Evolutionary conservation across 768 basidiomycete genomes (phyloP).

Genomic region (Mrakia blollopis): DNA sequence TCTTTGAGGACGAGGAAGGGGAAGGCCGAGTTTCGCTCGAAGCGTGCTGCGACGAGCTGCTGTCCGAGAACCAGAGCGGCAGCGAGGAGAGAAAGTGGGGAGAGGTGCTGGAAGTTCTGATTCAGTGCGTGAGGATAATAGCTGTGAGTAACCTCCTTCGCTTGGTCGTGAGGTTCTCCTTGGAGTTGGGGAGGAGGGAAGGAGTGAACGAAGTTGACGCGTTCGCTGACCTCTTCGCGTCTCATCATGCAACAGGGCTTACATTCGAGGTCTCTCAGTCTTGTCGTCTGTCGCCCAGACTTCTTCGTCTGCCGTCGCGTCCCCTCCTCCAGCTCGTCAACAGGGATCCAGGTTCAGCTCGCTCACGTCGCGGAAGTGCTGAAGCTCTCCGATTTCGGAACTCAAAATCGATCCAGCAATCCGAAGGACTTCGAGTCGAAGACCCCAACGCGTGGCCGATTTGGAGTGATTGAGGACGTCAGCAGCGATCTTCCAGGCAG

Average conservation of each 20-base stretch:
- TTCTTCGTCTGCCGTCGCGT: neutral
- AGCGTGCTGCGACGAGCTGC: neutral
- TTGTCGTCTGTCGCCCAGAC: neutral
- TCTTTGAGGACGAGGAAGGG: neutral
- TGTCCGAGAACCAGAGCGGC: neutral
- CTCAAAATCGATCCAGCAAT: neutral
- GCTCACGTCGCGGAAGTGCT: neutral
- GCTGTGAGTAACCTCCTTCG: neutral
- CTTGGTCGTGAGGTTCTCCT: neutral
- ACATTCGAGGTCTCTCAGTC: neutral
- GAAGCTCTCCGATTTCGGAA: neutral
- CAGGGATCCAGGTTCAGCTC: neutral
- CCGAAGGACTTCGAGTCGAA: no score
- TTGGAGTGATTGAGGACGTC: neutral
- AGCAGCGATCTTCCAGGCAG: neutral
- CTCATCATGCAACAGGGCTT: neutral
- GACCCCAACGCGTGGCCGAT: neutral
- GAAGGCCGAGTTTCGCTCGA: neutral
- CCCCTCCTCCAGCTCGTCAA: neutral
- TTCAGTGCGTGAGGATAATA: neutral
- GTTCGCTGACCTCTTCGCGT: neutral
- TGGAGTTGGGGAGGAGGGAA: neutral
- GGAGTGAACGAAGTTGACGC: neutral
- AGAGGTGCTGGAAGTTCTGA: neutral
- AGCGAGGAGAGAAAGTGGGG: neutral